These are phyloP conservation scores for Ilex asprella DNA, from an alignment of 257 asterid genomes.

Conservation along the genomic window DNA sequence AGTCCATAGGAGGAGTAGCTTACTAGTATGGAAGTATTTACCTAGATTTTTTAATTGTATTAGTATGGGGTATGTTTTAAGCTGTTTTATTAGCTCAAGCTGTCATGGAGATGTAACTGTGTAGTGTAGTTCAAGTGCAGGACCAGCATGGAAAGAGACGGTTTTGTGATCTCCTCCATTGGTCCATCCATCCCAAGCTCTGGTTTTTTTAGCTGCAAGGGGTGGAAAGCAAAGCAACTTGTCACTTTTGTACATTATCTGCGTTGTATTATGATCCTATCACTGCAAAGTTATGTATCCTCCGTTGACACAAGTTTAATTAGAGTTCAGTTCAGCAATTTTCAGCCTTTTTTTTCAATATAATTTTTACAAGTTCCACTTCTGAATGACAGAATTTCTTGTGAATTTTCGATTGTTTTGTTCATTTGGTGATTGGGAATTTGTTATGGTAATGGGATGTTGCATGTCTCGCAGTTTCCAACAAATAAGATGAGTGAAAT, in stretches of 20 bases:
- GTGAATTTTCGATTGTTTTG: too few species aligned
- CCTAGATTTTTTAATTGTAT: too few species aligned
- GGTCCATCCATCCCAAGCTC: constrained; percentile 31
- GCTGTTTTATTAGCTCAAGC: background rate
- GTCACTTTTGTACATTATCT: constrained; percentile 12
- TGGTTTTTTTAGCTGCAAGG: constrained; percentile 24
- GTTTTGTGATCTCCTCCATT: constrained; percentile 50
- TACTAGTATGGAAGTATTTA: background rate
- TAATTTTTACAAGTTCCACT: too few species aligned
- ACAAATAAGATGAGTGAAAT: too few species aligned
- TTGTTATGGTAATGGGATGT: too few species aligned
- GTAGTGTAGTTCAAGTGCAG: background rate
- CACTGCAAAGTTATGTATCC: background rate
- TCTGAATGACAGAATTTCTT: too few species aligned
- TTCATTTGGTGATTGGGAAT: too few species aligned
- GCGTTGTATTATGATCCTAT: background rate
- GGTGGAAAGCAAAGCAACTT: constrained; percentile 14
- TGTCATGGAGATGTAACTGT: background rate
- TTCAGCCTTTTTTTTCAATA: background rate
- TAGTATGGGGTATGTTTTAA: background rate
- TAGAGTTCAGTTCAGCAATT: too few species aligned
- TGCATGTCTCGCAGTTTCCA: too few species aligned
- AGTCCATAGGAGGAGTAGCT: background rate
- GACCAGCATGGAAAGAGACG: constrained; percentile 31
- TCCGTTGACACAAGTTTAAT: too few species aligned